A percentile compares a stretch with the other conserved stretches of the same genome.
phyloP scores from a whole-genome alignment of 331 rosid genomes.

The Quercus lobata region DNA sequence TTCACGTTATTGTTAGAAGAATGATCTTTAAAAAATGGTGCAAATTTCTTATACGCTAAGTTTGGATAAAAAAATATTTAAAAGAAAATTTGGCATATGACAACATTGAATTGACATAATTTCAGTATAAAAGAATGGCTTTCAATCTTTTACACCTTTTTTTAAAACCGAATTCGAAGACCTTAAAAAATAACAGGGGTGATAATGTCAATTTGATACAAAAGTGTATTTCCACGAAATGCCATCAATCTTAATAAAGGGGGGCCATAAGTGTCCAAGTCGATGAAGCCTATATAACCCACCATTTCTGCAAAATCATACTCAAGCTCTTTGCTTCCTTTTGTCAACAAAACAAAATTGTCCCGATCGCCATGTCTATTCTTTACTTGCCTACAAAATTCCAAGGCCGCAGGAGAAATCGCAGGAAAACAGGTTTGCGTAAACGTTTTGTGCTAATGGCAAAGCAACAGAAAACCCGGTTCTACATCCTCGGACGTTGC shows the following conservation, averaged over 20 bases:
- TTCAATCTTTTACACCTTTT: not conserved
- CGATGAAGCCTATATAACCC: not conserved
- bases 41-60: too few relatives aligned
- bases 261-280: not conserved
- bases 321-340: not conserved
- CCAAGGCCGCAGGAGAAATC: conserved; percentile 8
- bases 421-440: conserved; percentile 28
- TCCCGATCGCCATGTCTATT: conserved; percentile 6
- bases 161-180: not conserved
- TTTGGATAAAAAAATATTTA: too few relatives aligned
- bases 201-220: not conserved
- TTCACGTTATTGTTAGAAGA: too few relatives aligned
- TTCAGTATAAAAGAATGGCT: too few relatives aligned
- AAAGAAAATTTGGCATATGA: too few relatives aligned
- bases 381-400: not conserved
- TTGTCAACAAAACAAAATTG: not conserved
- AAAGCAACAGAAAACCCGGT: conserved; percentile 55
- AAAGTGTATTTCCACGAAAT: not conserved
- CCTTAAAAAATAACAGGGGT: not conserved
- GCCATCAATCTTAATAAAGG: conserved; percentile 3
- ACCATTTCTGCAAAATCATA: not conserved
- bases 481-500: conserved; percentile 55
- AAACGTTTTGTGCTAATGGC: conserved; percentile 40
- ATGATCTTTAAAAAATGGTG: too few relatives aligned
- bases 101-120: too few relatives aligned